Evolutionary conservation across 2,329 filamentous ascomycete genomes (phyloP).

Genomic region (Claviceps spartinae): DNA sequence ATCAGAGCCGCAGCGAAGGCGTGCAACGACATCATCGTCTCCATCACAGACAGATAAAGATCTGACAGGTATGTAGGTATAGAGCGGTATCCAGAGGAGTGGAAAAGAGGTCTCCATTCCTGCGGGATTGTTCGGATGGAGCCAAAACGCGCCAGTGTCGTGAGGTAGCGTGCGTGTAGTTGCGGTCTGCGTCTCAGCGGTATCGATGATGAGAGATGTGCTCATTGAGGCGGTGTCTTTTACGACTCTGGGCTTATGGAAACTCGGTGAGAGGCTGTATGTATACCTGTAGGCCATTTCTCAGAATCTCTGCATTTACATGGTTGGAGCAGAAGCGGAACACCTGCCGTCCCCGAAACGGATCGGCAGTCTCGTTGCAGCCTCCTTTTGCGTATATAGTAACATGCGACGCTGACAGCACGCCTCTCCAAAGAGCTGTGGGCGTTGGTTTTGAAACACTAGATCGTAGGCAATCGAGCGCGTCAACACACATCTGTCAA

Average conservation of each 20-base stretch:
- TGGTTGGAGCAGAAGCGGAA: no score
- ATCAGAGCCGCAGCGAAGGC: conserved; percentile 6
- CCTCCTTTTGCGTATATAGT: no score
- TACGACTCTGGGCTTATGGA: not conserved
- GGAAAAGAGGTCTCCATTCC: conserved; percentile 13
- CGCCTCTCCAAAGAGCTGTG: not conserved
- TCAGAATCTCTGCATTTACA: no score
- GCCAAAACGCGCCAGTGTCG: conserved; percentile 18
- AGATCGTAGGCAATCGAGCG: conserved; percentile 9
- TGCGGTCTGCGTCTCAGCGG: conserved; percentile 3
- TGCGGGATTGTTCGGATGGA: conserved; percentile 18
- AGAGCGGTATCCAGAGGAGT: not conserved
- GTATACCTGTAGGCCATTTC: no score
- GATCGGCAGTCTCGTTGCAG: no score
- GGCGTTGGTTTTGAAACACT: not conserved
- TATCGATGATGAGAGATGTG: not conserved
- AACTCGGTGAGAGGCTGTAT: no score
- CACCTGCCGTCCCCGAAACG: no score
- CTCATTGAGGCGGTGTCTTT: conserved; percentile 6
- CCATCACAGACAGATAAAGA: not conserved
- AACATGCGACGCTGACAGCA: not conserved
- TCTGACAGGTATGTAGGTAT: not conserved
- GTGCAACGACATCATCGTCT: conserved; percentile 1
- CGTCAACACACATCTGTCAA: conserved; percentile 11
- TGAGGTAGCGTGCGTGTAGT: conserved; percentile 16